Conservation (phyloP, 441 rosid genomes). For the Manihot esculenta region DNA sequence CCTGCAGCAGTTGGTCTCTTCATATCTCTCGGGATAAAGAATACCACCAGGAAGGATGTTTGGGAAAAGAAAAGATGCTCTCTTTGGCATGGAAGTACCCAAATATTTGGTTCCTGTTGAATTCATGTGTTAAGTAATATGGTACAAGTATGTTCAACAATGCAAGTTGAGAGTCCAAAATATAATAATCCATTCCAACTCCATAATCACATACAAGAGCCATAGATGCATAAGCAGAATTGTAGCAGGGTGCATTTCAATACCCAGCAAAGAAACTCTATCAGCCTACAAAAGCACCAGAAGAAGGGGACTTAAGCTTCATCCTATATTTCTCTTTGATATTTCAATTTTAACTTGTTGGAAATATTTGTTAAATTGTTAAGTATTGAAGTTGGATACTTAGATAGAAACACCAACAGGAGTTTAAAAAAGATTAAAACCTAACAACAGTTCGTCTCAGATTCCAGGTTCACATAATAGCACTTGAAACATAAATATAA, state of each 20-base stretch:
- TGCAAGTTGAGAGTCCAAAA: not conserved
- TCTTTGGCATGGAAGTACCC: conserved; percentile 29
- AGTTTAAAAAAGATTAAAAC: not conserved
- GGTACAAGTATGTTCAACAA: not conserved
- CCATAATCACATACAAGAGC: not conserved
- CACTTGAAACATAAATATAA: not conserved
- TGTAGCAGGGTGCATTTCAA: not conserved
- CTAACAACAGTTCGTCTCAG: not conserved
- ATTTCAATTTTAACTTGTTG: not conserved
- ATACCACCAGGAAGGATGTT: conserved; percentile 28
- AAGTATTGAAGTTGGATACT: not conserved
- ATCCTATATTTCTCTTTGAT: not conserved
- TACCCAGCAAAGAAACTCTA: not conserved
- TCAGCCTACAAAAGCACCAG: not conserved
- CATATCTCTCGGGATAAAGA: conserved; percentile 33
- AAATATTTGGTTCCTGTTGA: conserved; percentile 41
- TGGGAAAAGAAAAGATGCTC: conserved; percentile 41
- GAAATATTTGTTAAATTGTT: not conserved
- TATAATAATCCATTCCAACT: conserved; percentile 5
- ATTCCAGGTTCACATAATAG: not conserved
- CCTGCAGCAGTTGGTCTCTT: conserved; percentile 25
- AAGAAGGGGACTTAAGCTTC: not conserved
- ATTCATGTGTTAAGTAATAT: conserved; percentile 6
- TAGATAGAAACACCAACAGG: not conserved
- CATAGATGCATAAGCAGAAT: conserved; percentile 1